These are phyloP conservation scores for Boletus albobrunnescens DNA, from an alignment of 1,284 basidiomycete species.

Conservation along the genomic window DNA sequence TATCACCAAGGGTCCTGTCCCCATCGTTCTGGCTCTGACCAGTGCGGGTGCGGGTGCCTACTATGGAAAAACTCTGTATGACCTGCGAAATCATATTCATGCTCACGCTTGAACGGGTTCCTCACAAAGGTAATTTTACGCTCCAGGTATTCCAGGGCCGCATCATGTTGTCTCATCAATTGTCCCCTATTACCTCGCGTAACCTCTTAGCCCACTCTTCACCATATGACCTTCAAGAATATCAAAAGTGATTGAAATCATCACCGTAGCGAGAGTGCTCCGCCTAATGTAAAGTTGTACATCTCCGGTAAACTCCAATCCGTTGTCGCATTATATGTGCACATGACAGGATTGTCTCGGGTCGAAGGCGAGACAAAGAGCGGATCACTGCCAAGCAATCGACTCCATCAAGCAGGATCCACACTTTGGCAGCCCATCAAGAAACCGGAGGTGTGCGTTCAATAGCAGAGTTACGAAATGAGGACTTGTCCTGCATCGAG, in stretches of 20 bases:
- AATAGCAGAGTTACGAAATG: slow-evolving; percentile 65
- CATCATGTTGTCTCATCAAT: not conserved
- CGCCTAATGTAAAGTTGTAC: slow-evolving; percentile 13
- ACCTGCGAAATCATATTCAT: slow-evolving; percentile 35
- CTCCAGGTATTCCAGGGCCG: not conserved
- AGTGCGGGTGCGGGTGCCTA: slow-evolving; percentile 62
- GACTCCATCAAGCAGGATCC: not conserved
- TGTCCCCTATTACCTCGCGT: not conserved
- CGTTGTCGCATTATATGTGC: slow-evolving; percentile 2
- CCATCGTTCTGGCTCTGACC: slow-evolving; percentile 61
- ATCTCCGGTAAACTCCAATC: slow-evolving; percentile 7
- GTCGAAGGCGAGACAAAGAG: slow-evolving; percentile 3
- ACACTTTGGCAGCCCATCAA: slow-evolving; percentile 12
- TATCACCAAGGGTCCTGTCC: slow-evolving; percentile 72
- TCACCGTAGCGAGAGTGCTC: not conserved
- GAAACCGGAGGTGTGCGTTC: slow-evolving; percentile 46
- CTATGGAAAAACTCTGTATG: slow-evolving; percentile 65
- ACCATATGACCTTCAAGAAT: not conserved
- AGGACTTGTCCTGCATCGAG: slow-evolving; percentile 80
- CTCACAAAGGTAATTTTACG: not conserved
- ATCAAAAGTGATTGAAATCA: not conserved
- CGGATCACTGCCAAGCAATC: slow-evolving; percentile 1
- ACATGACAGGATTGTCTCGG: slow-evolving; percentile 8
- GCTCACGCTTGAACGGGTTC: slow-evolving; percentile 9
- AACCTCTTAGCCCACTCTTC: not conserved